phyloP scores from a whole-genome alignment of 2,329 filamentous ascomycete genomes.

The Periconia sp. region DNA sequence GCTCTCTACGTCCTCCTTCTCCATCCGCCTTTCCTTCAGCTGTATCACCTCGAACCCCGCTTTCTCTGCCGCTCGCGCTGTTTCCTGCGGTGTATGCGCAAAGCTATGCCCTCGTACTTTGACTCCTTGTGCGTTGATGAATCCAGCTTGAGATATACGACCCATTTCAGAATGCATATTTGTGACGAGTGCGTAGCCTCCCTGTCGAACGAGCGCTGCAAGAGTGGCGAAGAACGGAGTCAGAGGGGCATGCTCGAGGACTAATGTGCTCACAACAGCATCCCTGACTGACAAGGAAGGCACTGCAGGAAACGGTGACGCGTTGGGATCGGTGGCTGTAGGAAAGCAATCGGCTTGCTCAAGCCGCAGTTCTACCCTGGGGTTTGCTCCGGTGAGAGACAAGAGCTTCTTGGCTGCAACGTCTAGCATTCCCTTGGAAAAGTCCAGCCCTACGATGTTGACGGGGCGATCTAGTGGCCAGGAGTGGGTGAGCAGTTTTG shows the following conservation, averaged over 20 bases:
- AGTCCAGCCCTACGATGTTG: slow-evolving; percentile 61
- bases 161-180: slow-evolving; percentile 75
- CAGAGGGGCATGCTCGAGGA: slow-evolving; percentile 68
- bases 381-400: background rate
- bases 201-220: slow-evolving; percentile 48
- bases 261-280: slow-evolving; percentile 65
- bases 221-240: slow-evolving; percentile 57
- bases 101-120: slow-evolving; percentile 68
- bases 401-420: slow-evolving; percentile 53
- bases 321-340: slow-evolving; percentile 27
- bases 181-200: slow-evolving; percentile 64
- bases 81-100: slow-evolving; percentile 60
- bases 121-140: slow-evolving; percentile 57
- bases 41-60: slow-evolving; percentile 38
- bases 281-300: slow-evolving; percentile 38
- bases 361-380: slow-evolving; percentile 15
- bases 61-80: slow-evolving; percentile 54
- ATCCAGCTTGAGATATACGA: slow-evolving; percentile 64
- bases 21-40: slow-evolving; percentile 37
- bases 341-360: slow-evolving; percentile 40
- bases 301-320: background rate
- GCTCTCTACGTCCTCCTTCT: slow-evolving; percentile 33
- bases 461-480: slow-evolving; percentile 28
- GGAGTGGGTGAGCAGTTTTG: slow-evolving; percentile 53
- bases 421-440: slow-evolving; percentile 63